Conservation (phyloP, 2,329 filamentous ascomycete genomes). For the Ophiocordyceps camponoti-floridani region DNA sequence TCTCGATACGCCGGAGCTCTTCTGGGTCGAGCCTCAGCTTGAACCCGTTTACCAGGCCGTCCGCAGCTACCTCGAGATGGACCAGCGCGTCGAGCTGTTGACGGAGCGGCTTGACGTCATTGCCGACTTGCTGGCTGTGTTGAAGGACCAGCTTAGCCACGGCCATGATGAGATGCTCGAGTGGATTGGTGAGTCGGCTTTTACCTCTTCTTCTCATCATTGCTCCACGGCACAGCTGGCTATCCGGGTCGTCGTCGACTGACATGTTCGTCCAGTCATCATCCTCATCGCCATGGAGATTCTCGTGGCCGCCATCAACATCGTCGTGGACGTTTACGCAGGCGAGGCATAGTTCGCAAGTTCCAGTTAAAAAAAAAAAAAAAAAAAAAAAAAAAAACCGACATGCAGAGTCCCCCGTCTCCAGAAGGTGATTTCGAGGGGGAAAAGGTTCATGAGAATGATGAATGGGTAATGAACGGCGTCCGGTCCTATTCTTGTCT, state of each 20-base stretch:
- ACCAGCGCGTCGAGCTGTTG: conserved; percentile 76
- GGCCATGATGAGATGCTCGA: conserved; percentile 80
- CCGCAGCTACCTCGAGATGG: conserved; percentile 91
- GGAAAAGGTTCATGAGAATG: no score
- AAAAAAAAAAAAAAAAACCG: no score
- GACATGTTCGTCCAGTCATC: conserved; percentile 43
- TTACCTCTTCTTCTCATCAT: neutral
- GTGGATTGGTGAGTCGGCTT: conserved; percentile 58
- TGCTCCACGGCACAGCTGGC: no score
- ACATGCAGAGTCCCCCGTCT: no score
- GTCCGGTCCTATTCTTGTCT: neutral
- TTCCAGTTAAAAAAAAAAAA: no score
- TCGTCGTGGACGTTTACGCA: conserved; percentile 78
- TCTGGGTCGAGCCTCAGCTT: conserved; percentile 95
- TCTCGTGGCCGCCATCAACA: conserved; percentile 80
- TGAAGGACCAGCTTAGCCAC: conserved; percentile 91
- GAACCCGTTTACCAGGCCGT: conserved; percentile 95
- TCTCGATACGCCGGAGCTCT: conserved; percentile 88
- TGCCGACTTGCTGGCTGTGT: conserved; percentile 74
- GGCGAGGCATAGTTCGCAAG: conserved; percentile 8
- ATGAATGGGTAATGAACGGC: neutral
- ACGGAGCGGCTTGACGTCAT: conserved; percentile 80
- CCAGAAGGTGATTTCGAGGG: no score
- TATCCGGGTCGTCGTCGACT: no score
- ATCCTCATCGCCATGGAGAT: conserved; percentile 92